Percentiles rank a stretch among this genome's conserved stretches.
phyloP scores from a whole-genome alignment of 108 stramenopile species.

The Halocafeteria seosinensis region DNA sequence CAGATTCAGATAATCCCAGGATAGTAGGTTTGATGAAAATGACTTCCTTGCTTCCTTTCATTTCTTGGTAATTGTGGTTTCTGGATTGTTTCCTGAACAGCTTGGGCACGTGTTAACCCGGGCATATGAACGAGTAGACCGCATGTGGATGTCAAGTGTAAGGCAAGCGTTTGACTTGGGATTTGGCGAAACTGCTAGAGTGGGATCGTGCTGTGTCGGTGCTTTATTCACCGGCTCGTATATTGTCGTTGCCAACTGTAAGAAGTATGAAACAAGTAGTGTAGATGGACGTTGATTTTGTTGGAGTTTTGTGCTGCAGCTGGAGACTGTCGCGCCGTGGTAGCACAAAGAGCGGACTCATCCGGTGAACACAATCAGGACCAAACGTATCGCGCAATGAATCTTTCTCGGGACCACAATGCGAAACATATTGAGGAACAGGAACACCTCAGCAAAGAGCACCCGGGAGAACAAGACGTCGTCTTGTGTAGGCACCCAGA shows the following conservation, averaged over 20 bases:
- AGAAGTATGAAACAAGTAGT: conserved; percentile 18
- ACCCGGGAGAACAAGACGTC: conserved; percentile 40
- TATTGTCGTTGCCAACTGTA: conserved; percentile 36
- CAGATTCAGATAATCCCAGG: neutral
- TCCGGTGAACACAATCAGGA: too few relatives aligned
- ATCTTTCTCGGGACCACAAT: conserved; percentile 39
- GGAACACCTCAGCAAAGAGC: conserved; percentile 14
- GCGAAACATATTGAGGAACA: conserved; percentile 31
- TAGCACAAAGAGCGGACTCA: neutral
- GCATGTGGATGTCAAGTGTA: conserved; percentile 23
- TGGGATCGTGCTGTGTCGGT: conserved; percentile 33
- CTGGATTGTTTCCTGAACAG: conserved; percentile 6
- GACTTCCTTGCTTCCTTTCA: neutral
- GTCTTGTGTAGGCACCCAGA: conserved; percentile 20
- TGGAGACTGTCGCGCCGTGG: conserved; percentile 5
- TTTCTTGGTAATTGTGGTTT: neutral
- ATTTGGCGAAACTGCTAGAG: conserved; percentile 29
- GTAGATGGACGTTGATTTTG: conserved; percentile 16
- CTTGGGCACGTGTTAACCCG: conserved; percentile 6
- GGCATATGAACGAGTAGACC: conserved; percentile 28
- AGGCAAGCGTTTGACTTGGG: conserved; percentile 33
- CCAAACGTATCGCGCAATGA: conserved; percentile 15
- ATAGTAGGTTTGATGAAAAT: neutral
- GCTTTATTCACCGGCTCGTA: conserved; percentile 17
- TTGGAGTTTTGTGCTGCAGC: conserved; percentile 8